Evolutionary conservation across 2,329 filamentous ascomycete genomes (phyloP), one percentile per base, ranked within the genome.

Genomic region (Penicillium sp.): DNA sequence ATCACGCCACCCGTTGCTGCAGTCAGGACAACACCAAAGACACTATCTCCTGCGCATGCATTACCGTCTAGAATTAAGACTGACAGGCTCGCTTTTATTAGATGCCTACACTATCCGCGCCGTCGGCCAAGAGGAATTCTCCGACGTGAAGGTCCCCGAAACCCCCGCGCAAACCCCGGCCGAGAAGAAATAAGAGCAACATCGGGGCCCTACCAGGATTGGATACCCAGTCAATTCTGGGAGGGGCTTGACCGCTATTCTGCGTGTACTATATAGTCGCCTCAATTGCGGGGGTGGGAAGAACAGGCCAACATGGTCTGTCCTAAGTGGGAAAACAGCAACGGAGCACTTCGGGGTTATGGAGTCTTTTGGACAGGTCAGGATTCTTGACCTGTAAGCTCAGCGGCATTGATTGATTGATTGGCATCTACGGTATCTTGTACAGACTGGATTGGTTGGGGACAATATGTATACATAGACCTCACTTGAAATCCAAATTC

Each of bases 71-170:
- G 13, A 13, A 32, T 5, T n/a, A 5, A 13, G 13, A 32, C 29
- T 32, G 29, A 32, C 29, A 32, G 12, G 5, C 23, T 18, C 10
- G 5, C 12, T 10, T n/a, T 39, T 7, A n/a, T 27, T 54, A 89
- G 87, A 89, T 68, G 76, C 81, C 48, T 89, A 84, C 71, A 90
- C 87, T 34, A 88, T 99, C 69, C 84, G 80, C 60, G 91, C 90
- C 48, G 89, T 99, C 68, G 91, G 93, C 36, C 94, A 97, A 75
- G 94, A 97, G 73, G 90, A 97, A 61, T 99, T 99, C 77, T 90
- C 92, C 51, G 94, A 99, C 70, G 92, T 97, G 64, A 87, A 91
- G 69, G 87, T 97, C 30, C 94, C 94, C 23, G 89, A 90, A 69
- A 79, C 82, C 46, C 87, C 90, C 41, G 61, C 49, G 52, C 44